phyloP scores from a whole-genome alignment of 2,329 filamentous ascomycete genomes.

The Colletotrichum salicis region DNA sequence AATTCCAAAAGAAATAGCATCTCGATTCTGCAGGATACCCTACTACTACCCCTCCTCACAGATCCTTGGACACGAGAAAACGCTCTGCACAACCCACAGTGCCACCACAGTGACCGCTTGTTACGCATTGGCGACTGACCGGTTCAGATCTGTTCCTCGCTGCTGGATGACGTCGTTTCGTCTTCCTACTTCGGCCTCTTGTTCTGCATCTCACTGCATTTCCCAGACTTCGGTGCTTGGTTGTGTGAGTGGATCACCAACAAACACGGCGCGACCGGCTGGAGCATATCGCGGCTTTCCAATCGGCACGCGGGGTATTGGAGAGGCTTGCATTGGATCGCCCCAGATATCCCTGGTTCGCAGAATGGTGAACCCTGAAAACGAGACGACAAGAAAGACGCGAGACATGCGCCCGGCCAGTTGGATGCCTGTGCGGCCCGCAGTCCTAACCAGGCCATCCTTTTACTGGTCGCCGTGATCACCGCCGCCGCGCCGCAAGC shows the following conservation, averaged over 20 bases:
- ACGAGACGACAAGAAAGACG: constrained; percentile 28
- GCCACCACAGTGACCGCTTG: constrained; percentile 2
- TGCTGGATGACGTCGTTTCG: constrained; percentile 31
- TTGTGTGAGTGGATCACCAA: constrained; percentile 31
- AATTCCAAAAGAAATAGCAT: background rate
- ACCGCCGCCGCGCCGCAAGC: constrained; percentile 29
- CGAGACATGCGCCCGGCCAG: constrained; percentile 35
- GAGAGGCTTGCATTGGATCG: constrained; percentile 35
- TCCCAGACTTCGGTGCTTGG: constrained; percentile 12
- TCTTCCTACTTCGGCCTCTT: constrained; percentile 9
- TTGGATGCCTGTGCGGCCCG: constrained; percentile 35
- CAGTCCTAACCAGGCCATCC: constrained; percentile 22
- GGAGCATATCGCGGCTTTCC: constrained; percentile 24
- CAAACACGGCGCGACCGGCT: constrained; percentile 11
- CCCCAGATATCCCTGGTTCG: constrained; percentile 30
- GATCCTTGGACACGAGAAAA: background rate
- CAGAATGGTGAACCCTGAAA: constrained; percentile 36
- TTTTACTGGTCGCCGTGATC: constrained; percentile 30
- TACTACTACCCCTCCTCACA: background rate
- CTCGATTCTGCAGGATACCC: background rate
- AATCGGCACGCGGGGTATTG: constrained; percentile 36
- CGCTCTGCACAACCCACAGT: background rate
- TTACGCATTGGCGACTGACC: background rate
- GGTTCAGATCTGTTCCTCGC: background rate
- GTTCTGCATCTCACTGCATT: constrained; percentile 22